Evolutionary conservation across 148 eudicot genomes (phyloP).

Genomic region (Chenopodium formosanum): DNA sequence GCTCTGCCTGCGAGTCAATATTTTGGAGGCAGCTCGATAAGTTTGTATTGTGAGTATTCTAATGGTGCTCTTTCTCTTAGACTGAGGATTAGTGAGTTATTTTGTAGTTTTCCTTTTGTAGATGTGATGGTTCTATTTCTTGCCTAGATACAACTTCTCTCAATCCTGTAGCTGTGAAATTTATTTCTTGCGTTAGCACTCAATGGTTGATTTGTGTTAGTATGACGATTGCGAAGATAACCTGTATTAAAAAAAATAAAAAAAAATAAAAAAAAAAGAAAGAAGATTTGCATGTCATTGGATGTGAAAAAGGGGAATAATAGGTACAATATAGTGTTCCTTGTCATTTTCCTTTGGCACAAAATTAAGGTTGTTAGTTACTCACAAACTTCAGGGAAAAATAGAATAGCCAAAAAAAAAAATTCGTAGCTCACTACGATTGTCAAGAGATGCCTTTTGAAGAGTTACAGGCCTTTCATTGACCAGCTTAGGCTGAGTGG

Average conservation of each 20-base stretch:
- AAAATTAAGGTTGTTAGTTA: neutral
- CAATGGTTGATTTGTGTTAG: neutral
- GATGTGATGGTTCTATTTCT: neutral
- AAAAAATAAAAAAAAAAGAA: no score
- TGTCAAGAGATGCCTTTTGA: neutral
- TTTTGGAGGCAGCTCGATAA: neutral
- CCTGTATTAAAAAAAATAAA: neutral
- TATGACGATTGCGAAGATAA: neutral
- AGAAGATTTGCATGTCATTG: neutral
- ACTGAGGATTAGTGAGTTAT: neutral
- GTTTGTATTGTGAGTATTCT: neutral
- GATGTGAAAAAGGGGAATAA: neutral
- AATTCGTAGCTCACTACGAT: neutral
- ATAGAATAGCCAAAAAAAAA: neutral
- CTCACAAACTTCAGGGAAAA: neutral
- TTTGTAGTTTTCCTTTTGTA: neutral
- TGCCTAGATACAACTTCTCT: neutral
- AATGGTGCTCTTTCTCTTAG: neutral
- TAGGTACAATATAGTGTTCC: neutral
- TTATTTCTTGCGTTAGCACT: neutral
- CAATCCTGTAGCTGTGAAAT: neutral
- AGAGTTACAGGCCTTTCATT: neutral
- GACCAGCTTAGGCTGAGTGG: neutral
- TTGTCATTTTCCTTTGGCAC: neutral
- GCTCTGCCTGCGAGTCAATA: neutral